These are phyloP conservation scores for Austroboletus rostrupii DNA, from an alignment of 1,284 basidiomycete genomes.

Conservation along the genomic window DNA sequence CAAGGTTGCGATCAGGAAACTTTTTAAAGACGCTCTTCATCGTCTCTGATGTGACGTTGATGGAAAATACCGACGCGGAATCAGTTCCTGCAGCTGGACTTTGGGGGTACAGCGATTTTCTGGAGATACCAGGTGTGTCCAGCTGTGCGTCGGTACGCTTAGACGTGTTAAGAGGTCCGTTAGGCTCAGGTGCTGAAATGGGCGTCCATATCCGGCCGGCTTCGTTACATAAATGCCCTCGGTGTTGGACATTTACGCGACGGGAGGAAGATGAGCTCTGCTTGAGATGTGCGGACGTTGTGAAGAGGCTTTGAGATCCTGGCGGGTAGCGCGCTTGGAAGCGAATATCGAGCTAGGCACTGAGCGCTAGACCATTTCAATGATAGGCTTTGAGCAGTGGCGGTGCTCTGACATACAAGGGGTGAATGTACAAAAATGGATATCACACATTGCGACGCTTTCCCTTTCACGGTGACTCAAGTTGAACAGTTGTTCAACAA, in stretches of 20 bases:
- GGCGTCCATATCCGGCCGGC: constrained; percentile 23
- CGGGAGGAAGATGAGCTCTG: constrained; percentile 23
- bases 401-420: background rate
- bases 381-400: background rate
- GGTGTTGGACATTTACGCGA: constrained; percentile 33
- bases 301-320: constrained; percentile 6
- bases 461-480: background rate
- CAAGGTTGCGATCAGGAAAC: constrained; percentile 38
- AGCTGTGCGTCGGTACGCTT: background rate
- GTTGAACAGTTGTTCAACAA: constrained; percentile 5
- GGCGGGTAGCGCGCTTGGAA: too few species aligned
- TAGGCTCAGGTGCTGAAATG: constrained; percentile 17
- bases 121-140: constrained; percentile 42
- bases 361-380: background rate
- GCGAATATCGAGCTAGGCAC: background rate
- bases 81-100: constrained; percentile 28
- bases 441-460: background rate
- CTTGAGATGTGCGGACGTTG: constrained; percentile 23
- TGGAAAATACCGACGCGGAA: constrained; percentile 39
- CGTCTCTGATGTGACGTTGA: constrained; percentile 62
- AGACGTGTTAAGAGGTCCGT: background rate
- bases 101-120: constrained; percentile 47
- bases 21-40: constrained; percentile 74
- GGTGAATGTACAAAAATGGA: constrained; percentile 15
- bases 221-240: constrained; percentile 26